Evolutionary conservation across 164 flowering plant genomes (phyloP).

Genomic region (Magnolia officinalis): DNA sequence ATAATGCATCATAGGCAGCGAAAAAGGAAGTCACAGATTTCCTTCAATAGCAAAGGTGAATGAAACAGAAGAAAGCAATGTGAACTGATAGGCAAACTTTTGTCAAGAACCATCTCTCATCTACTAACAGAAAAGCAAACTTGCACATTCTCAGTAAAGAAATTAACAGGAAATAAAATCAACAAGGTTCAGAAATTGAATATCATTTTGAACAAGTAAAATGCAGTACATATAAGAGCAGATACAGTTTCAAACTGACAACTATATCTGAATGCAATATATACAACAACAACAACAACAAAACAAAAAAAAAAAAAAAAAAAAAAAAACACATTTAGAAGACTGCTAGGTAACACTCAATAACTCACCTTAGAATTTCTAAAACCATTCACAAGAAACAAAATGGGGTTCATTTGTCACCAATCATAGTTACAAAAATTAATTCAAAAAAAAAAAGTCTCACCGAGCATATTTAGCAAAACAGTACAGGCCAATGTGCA

Average conservation of each 20-base stretch:
- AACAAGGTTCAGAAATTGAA: not conserved
- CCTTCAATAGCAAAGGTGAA: constrained; percentile 35
- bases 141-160: not conserved
- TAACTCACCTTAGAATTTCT: not conserved
- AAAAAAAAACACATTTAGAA: too few relatives aligned
- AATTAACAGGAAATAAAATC: not conserved
- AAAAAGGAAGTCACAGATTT: constrained; percentile 88
- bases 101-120: not conserved
- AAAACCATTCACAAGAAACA: too few relatives aligned
- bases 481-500: not conserved
- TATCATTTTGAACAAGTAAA: not conserved
- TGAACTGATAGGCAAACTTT: not conserved
- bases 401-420: too few relatives aligned
- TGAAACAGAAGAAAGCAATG: constrained; percentile 1
- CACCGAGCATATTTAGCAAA: not conserved
- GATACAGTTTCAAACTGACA: not conserved
- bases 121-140: constrained; percentile 1
- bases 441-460: too few relatives aligned
- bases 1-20: constrained; percentile 88
- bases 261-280: not conserved
- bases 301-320: too few relatives aligned
- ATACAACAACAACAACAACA: too few relatives aligned
- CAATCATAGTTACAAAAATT: too few relatives aligned
- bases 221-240: not conserved
- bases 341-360: not conserved